Evolutionary conservation across 176 grass and related monocot genomes (phyloP), one percentile per base, ranked within the genome.

Genomic region (Oryza officinalis): DNA sequence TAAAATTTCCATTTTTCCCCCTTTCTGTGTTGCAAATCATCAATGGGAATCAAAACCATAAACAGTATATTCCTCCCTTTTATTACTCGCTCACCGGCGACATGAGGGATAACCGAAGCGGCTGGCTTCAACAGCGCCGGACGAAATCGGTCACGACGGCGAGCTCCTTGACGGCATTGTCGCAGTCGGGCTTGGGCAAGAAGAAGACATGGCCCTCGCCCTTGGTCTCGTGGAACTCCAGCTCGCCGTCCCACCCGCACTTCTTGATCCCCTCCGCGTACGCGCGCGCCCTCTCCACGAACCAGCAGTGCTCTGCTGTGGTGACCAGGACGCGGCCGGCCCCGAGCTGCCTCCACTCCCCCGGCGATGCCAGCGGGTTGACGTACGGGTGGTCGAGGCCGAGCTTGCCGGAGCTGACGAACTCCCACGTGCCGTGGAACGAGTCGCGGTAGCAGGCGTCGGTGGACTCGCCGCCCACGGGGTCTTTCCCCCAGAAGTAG

Each of bases 401-500:
- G 31, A 81, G 83, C 68, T 80, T 77, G 10, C 86, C 89, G 8
- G 66, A 82, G 81, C 77, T 90, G 61, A 82, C 77, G 41, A 94
- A 81, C 22, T 60, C 23, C 92, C 94, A 97, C 0, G 87, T 63
- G 26, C 75, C 69, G 23, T 94, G 89, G 81, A 92, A 88, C 63
- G 66, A 32, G 41, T 27, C 76, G 65, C 79, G 92, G 61, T 79
- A 11, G 15, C 50, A 83, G 22, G 72, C 38, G 28, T 90, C 87
- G 0, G 69, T 75, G 41, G 74, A 15, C 72, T 97, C 92, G 32
- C 44, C 71, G 30, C 85, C 87, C 17, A 90, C 2, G 17, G 76
- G 87, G 20, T 94, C 85, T 10, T 86, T 88, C 10, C 94, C 87
- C 92, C 85, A 92, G 35, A 97, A 94, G 81, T 90, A 97, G 0